A percentile compares a stretch with the other conserved stretches of the same genome.
Conservation (phyloP, 2,329 filamentous ascomycete species). For the Neonectria punicea region DNA sequence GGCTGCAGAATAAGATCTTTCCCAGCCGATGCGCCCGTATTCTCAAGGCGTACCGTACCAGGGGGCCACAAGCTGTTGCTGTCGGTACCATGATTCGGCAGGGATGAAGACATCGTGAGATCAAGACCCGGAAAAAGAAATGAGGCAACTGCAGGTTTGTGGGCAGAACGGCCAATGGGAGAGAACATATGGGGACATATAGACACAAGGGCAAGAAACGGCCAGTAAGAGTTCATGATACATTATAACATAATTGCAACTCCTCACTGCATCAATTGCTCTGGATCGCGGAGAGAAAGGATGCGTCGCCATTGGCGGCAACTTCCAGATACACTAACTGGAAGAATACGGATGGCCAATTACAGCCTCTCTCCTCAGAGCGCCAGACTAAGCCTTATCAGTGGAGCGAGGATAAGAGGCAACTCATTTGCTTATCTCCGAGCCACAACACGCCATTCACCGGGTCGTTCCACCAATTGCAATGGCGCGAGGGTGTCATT, state of each 20-base stretch:
- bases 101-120: not conserved
- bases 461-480: slow-evolving; percentile 15
- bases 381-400: not conserved
- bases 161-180: not conserved
- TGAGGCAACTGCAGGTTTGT: not conserved
- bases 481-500: too few relatives aligned
- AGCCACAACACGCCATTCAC: not conserved
- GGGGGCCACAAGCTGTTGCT: slow-evolving; percentile 8
- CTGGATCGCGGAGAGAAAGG: not conserved
- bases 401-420: not conserved
- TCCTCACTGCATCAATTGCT: not conserved
- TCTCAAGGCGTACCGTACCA: slow-evolving; percentile 6
- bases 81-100: not conserved
- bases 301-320: slow-evolving; percentile 1
- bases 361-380: not conserved
- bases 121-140: not conserved
- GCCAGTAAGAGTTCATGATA: not conserved
- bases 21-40: not conserved
- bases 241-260: not conserved
- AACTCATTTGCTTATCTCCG: too few relatives aligned
- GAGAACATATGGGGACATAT: not conserved
- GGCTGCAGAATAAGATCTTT: slow-evolving; percentile 10
- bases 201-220: not conserved
- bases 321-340: not conserved
- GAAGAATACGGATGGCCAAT: not conserved